phyloP scores from a whole-genome alignment of 2,329 filamentous ascomycete species.

The Xylaria sp. region DNA sequence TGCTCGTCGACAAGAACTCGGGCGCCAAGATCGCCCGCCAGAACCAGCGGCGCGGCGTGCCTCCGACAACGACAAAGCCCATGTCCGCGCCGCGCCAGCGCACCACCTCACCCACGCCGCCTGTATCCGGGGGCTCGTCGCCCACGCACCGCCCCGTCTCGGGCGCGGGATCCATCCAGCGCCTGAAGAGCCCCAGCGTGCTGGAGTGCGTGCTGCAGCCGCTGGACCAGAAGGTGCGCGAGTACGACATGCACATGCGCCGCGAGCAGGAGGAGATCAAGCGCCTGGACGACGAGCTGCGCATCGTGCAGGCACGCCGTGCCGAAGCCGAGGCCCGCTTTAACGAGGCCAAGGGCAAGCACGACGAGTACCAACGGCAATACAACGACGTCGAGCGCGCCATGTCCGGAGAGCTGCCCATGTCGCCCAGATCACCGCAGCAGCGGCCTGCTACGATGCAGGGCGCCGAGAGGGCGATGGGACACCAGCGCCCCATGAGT shows the following conservation, averaged over 20 bases:
- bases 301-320: constrained; percentile 55
- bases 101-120: constrained; percentile 44
- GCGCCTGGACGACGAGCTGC: constrained; percentile 58
- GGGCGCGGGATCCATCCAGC: constrained; percentile 49
- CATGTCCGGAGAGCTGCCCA: constrained; percentile 54
- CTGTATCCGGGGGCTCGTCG: constrained; percentile 39
- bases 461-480: constrained; percentile 7
- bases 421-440: constrained; percentile 37
- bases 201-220: constrained; percentile 58
- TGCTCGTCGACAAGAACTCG: constrained; percentile 46
- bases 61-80: constrained; percentile 19
- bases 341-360: constrained; percentile 57
- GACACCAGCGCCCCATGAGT: constrained; percentile 44
- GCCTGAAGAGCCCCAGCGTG: constrained; percentile 59
- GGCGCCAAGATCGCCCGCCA: constrained; percentile 44
- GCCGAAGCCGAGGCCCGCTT: constrained; percentile 56
- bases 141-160: constrained; percentile 37
- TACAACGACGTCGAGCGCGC: constrained; percentile 56
- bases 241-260: constrained; percentile 57
- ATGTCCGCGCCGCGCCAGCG: constrained; percentile 40
- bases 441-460: constrained; percentile 37
- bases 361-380: constrained; percentile 58
- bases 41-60: constrained; percentile 40
- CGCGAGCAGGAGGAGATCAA: constrained; percentile 56
- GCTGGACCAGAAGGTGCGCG: constrained; percentile 57